Base-by-base conservation (phyloP, 2,329 filamentous ascomycete species). In the Neofusicoccum laricinum region DNA sequence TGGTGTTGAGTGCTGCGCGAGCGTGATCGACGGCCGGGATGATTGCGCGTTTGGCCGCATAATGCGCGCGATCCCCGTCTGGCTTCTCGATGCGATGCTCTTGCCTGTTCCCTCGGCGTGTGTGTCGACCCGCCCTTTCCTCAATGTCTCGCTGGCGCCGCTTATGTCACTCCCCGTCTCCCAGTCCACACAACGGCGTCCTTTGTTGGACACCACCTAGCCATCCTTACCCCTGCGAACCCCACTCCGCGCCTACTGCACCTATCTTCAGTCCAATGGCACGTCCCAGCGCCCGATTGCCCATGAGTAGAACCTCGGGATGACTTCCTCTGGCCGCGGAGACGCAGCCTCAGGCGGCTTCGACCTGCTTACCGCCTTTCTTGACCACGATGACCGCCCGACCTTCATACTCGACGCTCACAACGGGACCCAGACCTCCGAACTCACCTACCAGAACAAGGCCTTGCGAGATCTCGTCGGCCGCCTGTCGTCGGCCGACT, bases 371-470 rank as follows among this genome's bases (percentile, higher is more conserved):
- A 49, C 51, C 12, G 32, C 50, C 15, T 64, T 64, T 6, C 51
- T 64, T 5, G 62, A 64, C 34, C 51, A 50, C 11, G 62, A 64
- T 14, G 32, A 48, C 41, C 62, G 62, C 3, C 50, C 62, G 2
- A 57, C 62, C 30, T 64, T 64, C 15, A 64, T 64, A 6, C 62
- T 64, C 34, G 51, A 64, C 14, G 41, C 62, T 15, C 51, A 57
- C 51, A 50, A 50, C 32, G 14, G 14, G 4, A 4, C n/a, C 2
- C 50, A 14, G 25, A 6, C 25, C 17, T 57, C 49, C 32, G 34
- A 40, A 1, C 12, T 58, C n/a, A 12, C 15, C 11, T 64, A 64
- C 62, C 41, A 48, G 51, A 64, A 64, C 12, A 25, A 40, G 14
- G 51, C 62, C 1, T 14, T 64, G 17, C 50, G 45, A 14, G 51